Evolutionary conservation across 805 yeast species (phyloP).

Genomic region (Metschnikowia koreensis): DNA sequence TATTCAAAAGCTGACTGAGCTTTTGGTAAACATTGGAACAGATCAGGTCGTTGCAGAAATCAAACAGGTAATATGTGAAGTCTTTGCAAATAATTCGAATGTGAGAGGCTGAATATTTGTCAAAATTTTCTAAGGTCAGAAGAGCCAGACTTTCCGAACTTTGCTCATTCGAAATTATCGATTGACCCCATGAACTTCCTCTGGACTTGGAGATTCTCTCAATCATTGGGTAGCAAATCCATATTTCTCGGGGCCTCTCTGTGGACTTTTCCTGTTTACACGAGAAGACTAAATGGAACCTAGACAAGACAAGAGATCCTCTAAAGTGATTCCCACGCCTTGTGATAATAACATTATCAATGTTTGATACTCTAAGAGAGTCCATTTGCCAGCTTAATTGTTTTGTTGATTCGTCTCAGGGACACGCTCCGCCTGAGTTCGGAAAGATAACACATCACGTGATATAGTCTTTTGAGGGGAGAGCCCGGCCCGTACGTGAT

Average conservation of each 20-base stretch:
- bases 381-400: constrained; percentile 24
- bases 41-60: constrained; percentile 55
- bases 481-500: background rate
- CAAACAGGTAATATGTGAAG: constrained; percentile 76
- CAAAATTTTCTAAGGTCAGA: constrained; percentile 20
- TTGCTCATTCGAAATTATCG: background rate
- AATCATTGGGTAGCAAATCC: constrained; percentile 90
- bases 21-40: constrained; percentile 74
- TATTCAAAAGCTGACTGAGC: constrained; percentile 64
- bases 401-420: background rate
- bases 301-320: constrained; percentile 39
- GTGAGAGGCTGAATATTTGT: constrained; percentile 46
- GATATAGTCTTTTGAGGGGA: background rate
- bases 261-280: constrained; percentile 17
- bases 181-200: constrained; percentile 45
- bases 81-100: constrained; percentile 79
- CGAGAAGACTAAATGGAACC: constrained; percentile 40
- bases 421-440: background rate
- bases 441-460: background rate
- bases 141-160: background rate
- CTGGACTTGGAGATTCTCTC: constrained; percentile 56
- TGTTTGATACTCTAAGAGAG: constrained; percentile 25
- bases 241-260: constrained; percentile 57
- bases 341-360: constrained; percentile 37
- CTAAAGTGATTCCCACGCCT: constrained; percentile 37